Conservation (phyloP, 2,329 filamentous ascomycete species). For the Fusarium stilboides region DNA sequence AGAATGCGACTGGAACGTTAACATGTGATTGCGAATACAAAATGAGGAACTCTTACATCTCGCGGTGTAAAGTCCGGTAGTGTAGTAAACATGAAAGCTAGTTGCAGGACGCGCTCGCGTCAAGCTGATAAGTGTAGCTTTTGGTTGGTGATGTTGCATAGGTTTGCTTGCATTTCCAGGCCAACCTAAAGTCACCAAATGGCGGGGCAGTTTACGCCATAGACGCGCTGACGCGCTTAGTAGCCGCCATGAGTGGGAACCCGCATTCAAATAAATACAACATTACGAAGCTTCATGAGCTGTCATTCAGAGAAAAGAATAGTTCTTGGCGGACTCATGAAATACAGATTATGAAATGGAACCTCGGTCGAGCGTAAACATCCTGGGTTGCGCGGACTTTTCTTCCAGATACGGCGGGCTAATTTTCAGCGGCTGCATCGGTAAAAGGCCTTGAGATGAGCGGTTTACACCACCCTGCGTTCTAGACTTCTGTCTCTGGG, state of each 20-base stretch:
- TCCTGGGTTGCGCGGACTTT: background rate
- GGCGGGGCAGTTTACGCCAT: conserved; percentile 42
- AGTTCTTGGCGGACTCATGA: conserved; percentile 1
- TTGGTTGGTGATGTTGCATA: conserved; percentile 35
- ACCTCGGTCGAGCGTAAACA: background rate
- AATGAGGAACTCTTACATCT: conserved; percentile 68
- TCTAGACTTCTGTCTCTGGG: conserved; percentile 38
- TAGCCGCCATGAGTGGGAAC: conserved; percentile 42
- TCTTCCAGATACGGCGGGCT: conserved; percentile 4
- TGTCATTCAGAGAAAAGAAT: conserved; percentile 1
- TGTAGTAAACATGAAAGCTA: conserved; percentile 69
- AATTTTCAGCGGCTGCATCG: conserved; percentile 41
- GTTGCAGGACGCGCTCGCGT: conserved; percentile 35
- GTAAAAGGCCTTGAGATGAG: conserved; percentile 33
- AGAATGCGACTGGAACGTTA: conserved; percentile 72
- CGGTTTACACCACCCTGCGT: conserved; percentile 24
- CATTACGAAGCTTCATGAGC: conserved; percentile 9
- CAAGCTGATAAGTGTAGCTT: conserved; percentile 28
- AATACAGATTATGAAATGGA: conserved; percentile 16
- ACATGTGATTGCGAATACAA: background rate
- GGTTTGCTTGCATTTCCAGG: conserved; percentile 32
- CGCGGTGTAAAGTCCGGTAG: conserved; percentile 78
- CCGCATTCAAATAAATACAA: conserved; percentile 25
- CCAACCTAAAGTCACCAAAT: conserved; percentile 21
- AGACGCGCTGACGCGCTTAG: conserved; percentile 44